Conservation (phyloP, 129 eudicot genomes). For the Flaveria brownii region DNA sequence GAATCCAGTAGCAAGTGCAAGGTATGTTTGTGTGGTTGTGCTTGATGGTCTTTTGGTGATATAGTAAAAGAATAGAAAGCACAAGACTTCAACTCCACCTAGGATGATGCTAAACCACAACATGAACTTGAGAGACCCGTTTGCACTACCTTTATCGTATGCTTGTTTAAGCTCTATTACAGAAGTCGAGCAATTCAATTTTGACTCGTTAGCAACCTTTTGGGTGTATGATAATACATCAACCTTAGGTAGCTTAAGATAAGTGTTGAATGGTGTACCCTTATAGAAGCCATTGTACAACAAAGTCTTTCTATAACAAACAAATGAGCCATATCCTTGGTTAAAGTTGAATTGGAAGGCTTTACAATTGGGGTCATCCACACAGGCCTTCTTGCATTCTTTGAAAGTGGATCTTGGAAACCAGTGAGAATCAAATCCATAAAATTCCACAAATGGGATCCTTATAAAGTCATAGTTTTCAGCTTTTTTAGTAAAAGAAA, state of each 20-base stretch:
- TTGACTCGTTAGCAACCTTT: slow-evolving; percentile 1
- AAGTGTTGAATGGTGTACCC: slow-evolving; percentile 17
- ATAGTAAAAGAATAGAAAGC: slow-evolving; percentile 15
- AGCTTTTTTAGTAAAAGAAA: background rate
- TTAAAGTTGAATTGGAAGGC: slow-evolving; percentile 32
- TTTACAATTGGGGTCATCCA: slow-evolving; percentile 29
- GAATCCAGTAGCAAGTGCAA: slow-evolving; percentile 33
- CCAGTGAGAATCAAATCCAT: slow-evolving; percentile 23
- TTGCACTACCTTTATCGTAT: background rate
- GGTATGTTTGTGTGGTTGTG: slow-evolving; percentile 24
- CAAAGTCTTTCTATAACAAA: slow-evolving; percentile 29
- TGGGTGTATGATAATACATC: background rate
- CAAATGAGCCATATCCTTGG: background rate
- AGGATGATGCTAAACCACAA: slow-evolving; percentile 32
- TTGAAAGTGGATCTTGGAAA: slow-evolving; percentile 8
- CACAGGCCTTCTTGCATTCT: slow-evolving; percentile 25
- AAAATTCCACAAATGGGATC: slow-evolving; percentile 32
- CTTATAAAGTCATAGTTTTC: slow-evolving; percentile 11
- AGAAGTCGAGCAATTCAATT: slow-evolving; percentile 4
- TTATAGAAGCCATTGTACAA: slow-evolving; percentile 28
- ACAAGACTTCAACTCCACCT: slow-evolving; percentile 26
- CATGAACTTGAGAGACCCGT: slow-evolving; percentile 26
- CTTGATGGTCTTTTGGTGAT: background rate
- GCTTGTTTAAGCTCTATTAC: background rate
- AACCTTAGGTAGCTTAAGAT: slow-evolving; percentile 21